Base-by-base conservation (phyloP, 176 grass and related monocot species). In the Carex littledalei region DNA sequence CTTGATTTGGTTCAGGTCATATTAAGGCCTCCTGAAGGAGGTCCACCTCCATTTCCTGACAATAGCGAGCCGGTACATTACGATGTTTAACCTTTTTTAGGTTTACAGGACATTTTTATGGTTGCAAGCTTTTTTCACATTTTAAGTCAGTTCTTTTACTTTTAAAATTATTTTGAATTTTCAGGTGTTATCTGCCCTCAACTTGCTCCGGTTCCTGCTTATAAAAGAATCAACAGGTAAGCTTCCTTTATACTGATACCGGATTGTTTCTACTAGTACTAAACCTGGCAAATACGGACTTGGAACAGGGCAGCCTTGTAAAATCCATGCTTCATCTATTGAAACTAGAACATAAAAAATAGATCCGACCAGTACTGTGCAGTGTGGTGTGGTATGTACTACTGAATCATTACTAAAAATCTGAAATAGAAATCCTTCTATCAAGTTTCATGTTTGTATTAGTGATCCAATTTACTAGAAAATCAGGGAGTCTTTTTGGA, bases 111-210 rank as follows among this genome's bases (percentile, higher is more conserved):
- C 18, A 47, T 52, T 18, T 6, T 29, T 35, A 26, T 13, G 61
- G 29, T 34, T 49, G 61, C 16, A 6, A 67, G 49, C 7, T 90
- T 73, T 77, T 11, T 81, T 77, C 34, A 85, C 84, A 84, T 71
- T 87, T 34, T 83, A 18, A 73, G 67, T 47, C 53, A 59, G 74
- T 37, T 84, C 16, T n/a, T 11, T 31, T 58, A 77, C 8, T 15
- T 77, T 55, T 53, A 32, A 34, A 24, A 45, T 56, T 41, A 54
- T 21, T 22, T 6, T 86, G 45, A 82, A 55, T 84, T 55, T 92
- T 87, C 89, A 97, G 95, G 86, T 94, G 32, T 91, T 97, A 77
- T 91, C 95, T 76, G 90, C 90, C 67, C 91, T 97, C 15, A 97
- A 97, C 86, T 91, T 94, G 87, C 86, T 94, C 62, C 88, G 92